Conservation (phyloP, 345 rosid species). For the Arabidopsis arenosa region DNA sequence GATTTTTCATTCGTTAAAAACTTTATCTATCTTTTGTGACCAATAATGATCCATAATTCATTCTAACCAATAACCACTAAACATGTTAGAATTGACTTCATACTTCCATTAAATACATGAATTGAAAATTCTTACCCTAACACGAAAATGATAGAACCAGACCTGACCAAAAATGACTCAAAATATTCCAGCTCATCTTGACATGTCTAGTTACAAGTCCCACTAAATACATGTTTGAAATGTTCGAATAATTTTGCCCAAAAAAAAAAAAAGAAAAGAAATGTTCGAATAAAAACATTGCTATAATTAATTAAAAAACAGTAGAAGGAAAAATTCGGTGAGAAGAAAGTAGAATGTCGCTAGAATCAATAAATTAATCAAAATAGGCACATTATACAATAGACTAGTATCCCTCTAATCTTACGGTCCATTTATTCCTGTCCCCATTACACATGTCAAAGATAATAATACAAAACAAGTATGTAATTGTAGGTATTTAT, state of each 20-base stretch:
- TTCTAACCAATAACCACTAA: not conserved
- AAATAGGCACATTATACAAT: not conserved
- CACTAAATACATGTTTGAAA: not conserved
- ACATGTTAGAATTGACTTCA: not conserved
- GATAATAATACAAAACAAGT: not conserved
- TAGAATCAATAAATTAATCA: not conserved
- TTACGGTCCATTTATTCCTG: constrained; percentile 34
- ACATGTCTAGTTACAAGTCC: not conserved
- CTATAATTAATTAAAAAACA: not conserved
- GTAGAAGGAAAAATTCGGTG: constrained; percentile 1
- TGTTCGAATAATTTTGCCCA: not conserved
- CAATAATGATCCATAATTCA: not conserved
- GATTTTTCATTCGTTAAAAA: no score
- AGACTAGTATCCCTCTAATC: constrained; percentile 23
- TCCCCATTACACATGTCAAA: constrained; percentile 26
- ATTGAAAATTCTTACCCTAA: not conserved
- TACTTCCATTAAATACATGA: not conserved
- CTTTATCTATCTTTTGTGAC: no score
- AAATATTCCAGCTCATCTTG: constrained; percentile 8
- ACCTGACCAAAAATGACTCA: not conserved
- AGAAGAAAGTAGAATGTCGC: constrained; percentile 30
- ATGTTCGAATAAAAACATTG: not conserved
- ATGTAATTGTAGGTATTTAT: constrained; percentile 8
- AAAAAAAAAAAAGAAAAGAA: no score
- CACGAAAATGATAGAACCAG: not conserved